Percentiles rank a stretch among this genome's conserved stretches.
Conservation (phyloP, 805 yeast species). For the Pichia kluyveri region DNA sequence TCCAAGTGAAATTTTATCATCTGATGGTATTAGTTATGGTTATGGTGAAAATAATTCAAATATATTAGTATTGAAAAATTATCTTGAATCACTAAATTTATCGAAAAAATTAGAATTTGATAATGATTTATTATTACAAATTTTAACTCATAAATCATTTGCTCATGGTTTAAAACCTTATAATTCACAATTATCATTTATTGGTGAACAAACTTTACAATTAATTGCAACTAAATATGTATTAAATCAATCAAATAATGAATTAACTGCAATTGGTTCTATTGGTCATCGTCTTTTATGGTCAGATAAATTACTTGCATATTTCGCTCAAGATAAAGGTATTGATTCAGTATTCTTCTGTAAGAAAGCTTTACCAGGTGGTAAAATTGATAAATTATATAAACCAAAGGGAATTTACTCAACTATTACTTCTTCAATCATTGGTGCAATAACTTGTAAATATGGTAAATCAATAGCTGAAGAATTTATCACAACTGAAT, state of each 20-base stretch:
- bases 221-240: slow-evolving; percentile 37
- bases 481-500: slow-evolving; percentile 45
- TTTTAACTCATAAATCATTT: slow-evolving; percentile 88
- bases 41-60: slow-evolving; percentile 32
- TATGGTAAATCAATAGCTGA: slow-evolving; percentile 56
- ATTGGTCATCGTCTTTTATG: slow-evolving; percentile 41
- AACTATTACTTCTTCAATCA: slow-evolving; percentile 34
- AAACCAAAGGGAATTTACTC: slow-evolving; percentile 23
- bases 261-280: slow-evolving; percentile 40
- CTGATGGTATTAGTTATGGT: slow-evolving; percentile 48
- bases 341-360: slow-evolving; percentile 55
- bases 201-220: slow-evolving; percentile 60
- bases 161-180: slow-evolving; percentile 87
- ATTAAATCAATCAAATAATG: slow-evolving; percentile 15
- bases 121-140: slow-evolving; percentile 63
- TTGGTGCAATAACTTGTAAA: slow-evolving; percentile 58
- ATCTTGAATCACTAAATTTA: slow-evolving; percentile 24
- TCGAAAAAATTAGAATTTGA: slow-evolving; percentile 37
- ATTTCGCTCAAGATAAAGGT: slow-evolving; percentile 39
- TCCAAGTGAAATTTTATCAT: slow-evolving; percentile 49
- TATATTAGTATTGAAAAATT: slow-evolving; percentile 37
- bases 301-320: slow-evolving; percentile 41
- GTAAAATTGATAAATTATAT: slow-evolving; percentile 25
- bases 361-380: slow-evolving; percentile 34
- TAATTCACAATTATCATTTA: slow-evolving; percentile 71